phyloP scores from a whole-genome alignment of 139 green algal genomes.

The Closterium sp. region DNA sequence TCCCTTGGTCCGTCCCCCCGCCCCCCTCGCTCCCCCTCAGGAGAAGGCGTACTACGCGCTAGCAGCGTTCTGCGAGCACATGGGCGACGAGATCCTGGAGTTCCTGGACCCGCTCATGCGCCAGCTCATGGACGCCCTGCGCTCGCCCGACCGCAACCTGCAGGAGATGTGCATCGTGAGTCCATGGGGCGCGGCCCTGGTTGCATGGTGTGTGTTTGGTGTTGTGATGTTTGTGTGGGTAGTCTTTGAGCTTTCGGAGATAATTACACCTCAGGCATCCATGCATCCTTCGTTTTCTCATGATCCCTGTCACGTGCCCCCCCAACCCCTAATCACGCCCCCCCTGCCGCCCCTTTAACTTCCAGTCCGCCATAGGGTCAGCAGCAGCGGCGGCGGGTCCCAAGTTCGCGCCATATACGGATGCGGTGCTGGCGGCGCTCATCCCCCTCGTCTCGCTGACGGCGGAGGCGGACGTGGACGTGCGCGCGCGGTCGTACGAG shows the following conservation, averaged over 20 bases:
- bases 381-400: conserved; percentile 60
- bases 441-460: conserved; percentile 63
- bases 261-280: too few relatives aligned
- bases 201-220: not conserved
- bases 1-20: not conserved
- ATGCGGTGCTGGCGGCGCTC: conserved; percentile 54
- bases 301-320: not conserved
- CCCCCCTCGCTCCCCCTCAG: not conserved
- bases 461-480: conserved; percentile 52
- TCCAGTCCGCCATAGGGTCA: conserved; percentile 62
- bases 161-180: conserved; percentile 63
- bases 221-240: too few relatives aligned
- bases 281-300: not conserved
- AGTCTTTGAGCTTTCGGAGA: too few relatives aligned
- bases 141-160: conserved; percentile 27
- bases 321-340: not conserved
- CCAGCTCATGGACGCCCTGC: conserved; percentile 60
- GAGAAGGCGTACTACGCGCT: conserved; percentile 70
- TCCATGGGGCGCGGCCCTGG: not conserved
- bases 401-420: conserved; percentile 62
- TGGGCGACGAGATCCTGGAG: conserved; percentile 62
- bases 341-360: too few relatives aligned
- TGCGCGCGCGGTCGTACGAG: conserved; percentile 70
- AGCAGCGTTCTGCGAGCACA: conserved; percentile 69
- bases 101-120: conserved; percentile 64